Base-by-base conservation (phyloP, 2,329 filamentous ascomycete genomes). In the Hypomyces rosellus region DNA sequence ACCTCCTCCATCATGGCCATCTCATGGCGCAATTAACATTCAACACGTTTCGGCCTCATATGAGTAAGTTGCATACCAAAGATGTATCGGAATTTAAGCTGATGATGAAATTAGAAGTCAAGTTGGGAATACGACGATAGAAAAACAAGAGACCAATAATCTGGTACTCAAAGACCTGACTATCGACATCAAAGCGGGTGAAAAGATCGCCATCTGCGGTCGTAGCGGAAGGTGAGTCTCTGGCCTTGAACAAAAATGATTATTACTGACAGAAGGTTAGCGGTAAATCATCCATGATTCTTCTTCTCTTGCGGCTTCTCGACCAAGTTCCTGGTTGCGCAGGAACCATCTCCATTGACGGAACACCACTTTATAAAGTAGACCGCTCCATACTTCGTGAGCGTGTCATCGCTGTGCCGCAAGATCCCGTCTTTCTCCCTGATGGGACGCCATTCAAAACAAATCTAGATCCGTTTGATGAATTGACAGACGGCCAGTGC, bases 371-470 rank as follows among this genome's bases (percentile, higher is more conserved):
- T 1, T 34, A 61, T 20, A 52, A 51, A 1, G 64, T 81, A 12
- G 59, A 74, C 48, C 69, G 76, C 2, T 25, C 62, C 0, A 59
- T 62, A 0, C 64, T 81, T 0, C 74, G 78, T 7, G 63, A 70
- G 38, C 72, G 71, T 1, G 62, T 81, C 37, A 75, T 78, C 39
- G 73, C 75, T 4, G 63, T 81, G 1, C 75, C 78, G 0, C 78
- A 82, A 58, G 78, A 81, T 5, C 61, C 75, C 1, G 71, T 77
- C 3, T 78, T 81, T 59, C 61, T 80, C 1, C 72, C 71, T 0
- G 71, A 69, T 36, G 69, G 66, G 5, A 69, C 65, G 40, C 69
- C 65, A 1, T 65, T 74, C 51, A 63, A 61, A 25, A 46, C 59
- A 8, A 76, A 78, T 49, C 64, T 77, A 0, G 75, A 77, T 50